Evolutionary conservation across 2,329 filamentous ascomycete genomes (phyloP), one percentile per base, ranked within the genome.

Genomic region (Calonectria henricotiae): DNA sequence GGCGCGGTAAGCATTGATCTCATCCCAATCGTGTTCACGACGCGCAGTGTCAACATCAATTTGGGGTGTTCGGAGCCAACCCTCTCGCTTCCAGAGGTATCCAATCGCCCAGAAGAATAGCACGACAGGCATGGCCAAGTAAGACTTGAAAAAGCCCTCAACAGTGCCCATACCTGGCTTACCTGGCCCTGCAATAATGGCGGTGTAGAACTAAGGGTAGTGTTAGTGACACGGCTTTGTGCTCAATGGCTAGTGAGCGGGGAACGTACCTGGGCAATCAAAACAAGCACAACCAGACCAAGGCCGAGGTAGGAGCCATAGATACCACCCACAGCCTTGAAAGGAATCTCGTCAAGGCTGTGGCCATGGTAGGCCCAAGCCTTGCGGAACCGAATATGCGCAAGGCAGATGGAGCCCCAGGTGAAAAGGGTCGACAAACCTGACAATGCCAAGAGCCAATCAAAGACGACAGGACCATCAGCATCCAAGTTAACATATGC

Each of bases 31-130:
- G 68, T 92, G 86, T 81, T 90, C 88, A 73, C 91, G 87, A 68
- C 91, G 88, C 62, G 90, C 91, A 65, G 86, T 88, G 79, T 93
- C 91, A 66, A 94, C 85, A 75, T 94, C 91, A 74, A 94, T 93
- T 71, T 93, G 83, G 39, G 84, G 79, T 1, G 87, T 84, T 41
- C 81, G 85, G 69, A 91, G 83, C 88, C 89, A 92, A 25, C 88
- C 88, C 60, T 85, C 81, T 58, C 90, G 84, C 85, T 93, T 93
- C 91, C 91, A 93, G 71, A 89, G 54, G 79, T 88, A 93, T 3
- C 91, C 89, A 61, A 83, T 77, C 49, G 83, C 72, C 86, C 88
- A 91, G 83, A 91, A 91, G 74, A 81, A 70, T 20, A 90, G 76
- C 64, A 90, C 86, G 67, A 90, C 85, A 30, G 87, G 87, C 2